Evolutionary conservation across 2,329 filamentous ascomycete genomes (phyloP).

Genomic region (Colletotrichum simmondsii): DNA sequence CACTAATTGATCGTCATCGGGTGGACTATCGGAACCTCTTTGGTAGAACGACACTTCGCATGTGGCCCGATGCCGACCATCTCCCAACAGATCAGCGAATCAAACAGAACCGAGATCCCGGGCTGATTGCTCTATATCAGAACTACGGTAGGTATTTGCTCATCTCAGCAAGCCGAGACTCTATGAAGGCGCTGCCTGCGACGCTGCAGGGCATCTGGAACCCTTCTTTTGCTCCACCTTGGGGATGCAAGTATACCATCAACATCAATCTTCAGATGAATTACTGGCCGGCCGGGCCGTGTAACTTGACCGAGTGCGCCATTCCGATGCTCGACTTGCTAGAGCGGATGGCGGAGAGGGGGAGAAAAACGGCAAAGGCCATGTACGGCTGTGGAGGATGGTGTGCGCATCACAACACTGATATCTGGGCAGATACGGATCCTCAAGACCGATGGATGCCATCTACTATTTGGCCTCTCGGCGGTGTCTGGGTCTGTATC

Average conservation of each 20-base stretch:
- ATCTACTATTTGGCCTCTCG: conserved; percentile 51
- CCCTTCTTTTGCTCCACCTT: conserved; percentile 48
- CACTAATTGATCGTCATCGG: conserved; percentile 35
- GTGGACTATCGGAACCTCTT: conserved; percentile 39
- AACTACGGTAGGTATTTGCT: conserved; percentile 37
- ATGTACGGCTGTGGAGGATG: conserved; percentile 48
- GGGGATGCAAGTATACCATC: conserved; percentile 55
- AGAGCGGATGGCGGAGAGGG: conserved; percentile 48
- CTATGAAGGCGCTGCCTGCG: conserved; percentile 45
- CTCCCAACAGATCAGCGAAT: conserved; percentile 37
- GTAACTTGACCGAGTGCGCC: conserved; percentile 29
- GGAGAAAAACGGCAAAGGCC: conserved; percentile 40
- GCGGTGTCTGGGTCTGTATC: conserved; percentile 51
- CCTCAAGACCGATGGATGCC: conserved; percentile 46
- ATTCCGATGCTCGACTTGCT: conserved; percentile 40
- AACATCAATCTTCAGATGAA: conserved; percentile 57
- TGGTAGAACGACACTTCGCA: conserved; percentile 36
- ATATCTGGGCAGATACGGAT: conserved; percentile 48
- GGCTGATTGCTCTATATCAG: conserved; percentile 37
- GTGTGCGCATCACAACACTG: conserved; percentile 49
- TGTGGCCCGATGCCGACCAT: conserved; percentile 38
- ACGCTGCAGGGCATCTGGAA: conserved; percentile 59
- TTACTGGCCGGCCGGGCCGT: conserved; percentile 48
- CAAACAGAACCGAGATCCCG: conserved; percentile 35
- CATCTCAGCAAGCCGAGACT: conserved; percentile 34